Evolutionary conservation across 768 basidiomycete species (phyloP).

Genomic region (Amanita pseudoporphyria): DNA sequence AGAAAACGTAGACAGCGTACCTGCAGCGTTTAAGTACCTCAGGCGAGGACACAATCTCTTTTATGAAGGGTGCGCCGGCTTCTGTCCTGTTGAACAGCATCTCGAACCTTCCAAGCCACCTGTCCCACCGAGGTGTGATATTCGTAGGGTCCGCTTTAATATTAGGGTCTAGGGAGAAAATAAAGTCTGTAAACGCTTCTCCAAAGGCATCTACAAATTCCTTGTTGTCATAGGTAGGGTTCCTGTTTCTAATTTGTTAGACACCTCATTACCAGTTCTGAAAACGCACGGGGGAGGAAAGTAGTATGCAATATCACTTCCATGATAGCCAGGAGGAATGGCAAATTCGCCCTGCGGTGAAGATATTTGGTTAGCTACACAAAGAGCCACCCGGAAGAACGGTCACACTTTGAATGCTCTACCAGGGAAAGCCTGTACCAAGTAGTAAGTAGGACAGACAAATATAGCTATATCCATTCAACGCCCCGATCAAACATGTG

Average conservation of each 20-base stretch:
- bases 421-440: slow-evolving; percentile 22
- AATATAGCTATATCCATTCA: slow-evolving; percentile 26
- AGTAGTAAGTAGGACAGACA: slow-evolving; percentile 33
- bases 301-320: slow-evolving; percentile 28
- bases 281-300: slow-evolving; percentile 27
- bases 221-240: slow-evolving; percentile 24
- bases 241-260: slow-evolving; percentile 5
- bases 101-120: too few relatives aligned
- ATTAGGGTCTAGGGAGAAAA: slow-evolving; percentile 20
- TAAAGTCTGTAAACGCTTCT: slow-evolving; percentile 29
- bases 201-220: slow-evolving; percentile 27
- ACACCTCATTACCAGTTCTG: not conserved
- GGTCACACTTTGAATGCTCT: slow-evolving; percentile 23
- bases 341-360: slow-evolving; percentile 29
- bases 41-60: slow-evolving; percentile 18
- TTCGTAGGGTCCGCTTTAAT: slow-evolving; percentile 20
- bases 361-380: not conserved
- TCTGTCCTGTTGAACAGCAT: too few relatives aligned
- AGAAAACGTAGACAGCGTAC: slow-evolving; percentile 13
- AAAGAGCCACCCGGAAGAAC: not conserved
- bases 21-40: slow-evolving; percentile 26
- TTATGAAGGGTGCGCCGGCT: slow-evolving; percentile 24
- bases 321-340: slow-evolving; percentile 31
- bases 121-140: too few relatives aligned
- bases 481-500: not conserved